Evolutionary conservation across 768 basidiomycete genomes (phyloP), one percentile per base, ranked within the genome.

Genomic region (Pleurotus citrinopileatus): DNA sequence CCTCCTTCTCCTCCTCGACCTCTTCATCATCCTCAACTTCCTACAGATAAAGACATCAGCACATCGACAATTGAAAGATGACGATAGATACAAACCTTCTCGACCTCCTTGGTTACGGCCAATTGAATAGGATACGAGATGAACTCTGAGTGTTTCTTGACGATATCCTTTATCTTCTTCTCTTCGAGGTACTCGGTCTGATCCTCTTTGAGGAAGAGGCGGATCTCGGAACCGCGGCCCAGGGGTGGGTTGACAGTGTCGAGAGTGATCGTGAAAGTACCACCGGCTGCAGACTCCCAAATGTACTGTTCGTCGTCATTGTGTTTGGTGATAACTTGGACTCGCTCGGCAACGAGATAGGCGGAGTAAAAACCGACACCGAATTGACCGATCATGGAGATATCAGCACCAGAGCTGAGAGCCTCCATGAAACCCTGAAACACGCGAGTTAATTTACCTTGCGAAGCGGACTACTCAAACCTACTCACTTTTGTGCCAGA

Each of bases 351-450:
- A 61, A 99, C 95, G 64, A 99, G 93, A 83, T 98, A 98, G 13
- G 93, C 91, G 44, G 96, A 98, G 86, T 99, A 98, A 87, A 98
- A 98, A 79, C 96, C 96, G 72, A 99, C 96, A 94, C 96, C 93
- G 74, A 97, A 96, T 79, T 95, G 91, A 75, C 93, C 93, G 66
- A 96, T 97, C 95, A 98, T 98, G 65, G 89, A 90, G 57, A 92
- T 91, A 65, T 92, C 89, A 54, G 90, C 90, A 60, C 90, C 90
- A 28, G 89, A 89, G 69, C 78, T 85, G 58, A 98, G 83, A 52
- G 97, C 96, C 80, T 99, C 96, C 96, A 99, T 98, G 84, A 99
- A 99, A 57, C 94, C 95, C 90, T 95, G 58, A 7, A 43, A 32
- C 38, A 10, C 52, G 25, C 50, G 52, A n/a, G 40, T 54, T 56